phyloP scores from a whole-genome alignment of 2,329 filamentous ascomycete genomes.

The Hirsutella minnesotensis region DNA sequence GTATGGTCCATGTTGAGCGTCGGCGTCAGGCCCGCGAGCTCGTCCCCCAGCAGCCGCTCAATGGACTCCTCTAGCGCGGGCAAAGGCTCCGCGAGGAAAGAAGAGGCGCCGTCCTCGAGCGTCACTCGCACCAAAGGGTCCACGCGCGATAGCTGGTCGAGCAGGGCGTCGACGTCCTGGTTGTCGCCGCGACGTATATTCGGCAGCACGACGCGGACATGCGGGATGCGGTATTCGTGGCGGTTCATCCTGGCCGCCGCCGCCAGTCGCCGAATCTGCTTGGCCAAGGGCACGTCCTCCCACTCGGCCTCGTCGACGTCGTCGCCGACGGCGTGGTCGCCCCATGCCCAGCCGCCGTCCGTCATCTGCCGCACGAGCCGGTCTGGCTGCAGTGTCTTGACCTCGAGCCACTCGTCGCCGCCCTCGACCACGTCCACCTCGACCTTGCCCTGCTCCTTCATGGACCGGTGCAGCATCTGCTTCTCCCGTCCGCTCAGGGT shows the following conservation, averaged over 20 bases:
- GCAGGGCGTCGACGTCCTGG: constrained; percentile 18
- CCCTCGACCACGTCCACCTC: constrained; percentile 23
- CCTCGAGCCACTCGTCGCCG: constrained; percentile 21
- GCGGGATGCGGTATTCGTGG: constrained; percentile 23
- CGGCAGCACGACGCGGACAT: constrained; percentile 22
- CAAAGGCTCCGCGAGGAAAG: constrained; percentile 13
- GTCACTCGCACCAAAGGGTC: constrained; percentile 19
- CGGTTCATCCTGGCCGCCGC: constrained; percentile 23
- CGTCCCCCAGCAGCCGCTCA: constrained; percentile 17
- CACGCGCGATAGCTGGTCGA: constrained; percentile 17
- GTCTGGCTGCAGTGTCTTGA: constrained; percentile 17
- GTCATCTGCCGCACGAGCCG: constrained; percentile 26
- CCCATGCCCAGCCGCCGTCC: constrained; percentile 30
- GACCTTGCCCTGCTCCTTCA: constrained; percentile 21
- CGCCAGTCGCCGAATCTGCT: constrained; percentile 19
- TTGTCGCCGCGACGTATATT: constrained; percentile 16
- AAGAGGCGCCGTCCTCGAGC: constrained; percentile 17
- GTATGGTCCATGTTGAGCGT: constrained; percentile 30
- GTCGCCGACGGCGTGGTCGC: constrained; percentile 19
- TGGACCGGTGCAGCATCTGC: constrained; percentile 15
- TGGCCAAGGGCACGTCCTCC: constrained; percentile 21
- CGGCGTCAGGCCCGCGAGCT: constrained; percentile 19
- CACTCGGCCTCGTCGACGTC: constrained; percentile 20
- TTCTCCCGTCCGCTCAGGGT: constrained; percentile 13
- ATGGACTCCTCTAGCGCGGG: constrained; percentile 14